Conservation (phyloP, 1,284 basidiomycete species). For the Ustilago shanxiensis region DNA sequence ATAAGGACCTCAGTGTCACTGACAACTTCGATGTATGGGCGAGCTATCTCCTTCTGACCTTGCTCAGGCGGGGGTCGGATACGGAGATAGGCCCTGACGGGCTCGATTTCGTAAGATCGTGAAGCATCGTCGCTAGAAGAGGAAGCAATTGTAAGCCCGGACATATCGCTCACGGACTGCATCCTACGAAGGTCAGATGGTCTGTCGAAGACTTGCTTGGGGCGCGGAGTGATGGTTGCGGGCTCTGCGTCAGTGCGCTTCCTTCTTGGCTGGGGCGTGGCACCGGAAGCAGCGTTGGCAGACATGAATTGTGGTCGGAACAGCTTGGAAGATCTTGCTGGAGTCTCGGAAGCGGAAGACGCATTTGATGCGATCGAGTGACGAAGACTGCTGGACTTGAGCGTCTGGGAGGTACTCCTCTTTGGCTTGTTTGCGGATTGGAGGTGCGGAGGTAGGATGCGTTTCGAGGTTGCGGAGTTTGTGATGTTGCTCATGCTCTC, state of each 20-base stretch:
- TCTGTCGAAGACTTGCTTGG: slow-evolving; percentile 13
- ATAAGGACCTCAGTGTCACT: slow-evolving; percentile 73
- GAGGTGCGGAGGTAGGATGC: slow-evolving; percentile 35
- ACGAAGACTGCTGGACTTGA: slow-evolving; percentile 14
- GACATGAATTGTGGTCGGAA: slow-evolving; percentile 8
- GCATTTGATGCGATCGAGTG: slow-evolving; percentile 18
- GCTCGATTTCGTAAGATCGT: slow-evolving; percentile 35
- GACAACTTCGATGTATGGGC: slow-evolving; percentile 67
- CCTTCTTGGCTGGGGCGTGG: slow-evolving; percentile 37
- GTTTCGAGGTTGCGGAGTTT: slow-evolving; percentile 39
- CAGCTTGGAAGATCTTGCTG: not conserved
- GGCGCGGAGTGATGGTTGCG: slow-evolving; percentile 29
- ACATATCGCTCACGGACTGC: slow-evolving; percentile 42
- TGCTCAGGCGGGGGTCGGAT: slow-evolving; percentile 58
- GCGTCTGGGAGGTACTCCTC: slow-evolving; percentile 3
- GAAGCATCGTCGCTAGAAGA: slow-evolving; percentile 24
- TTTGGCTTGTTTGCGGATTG: slow-evolving; percentile 23
- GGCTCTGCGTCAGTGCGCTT: slow-evolving; percentile 48
- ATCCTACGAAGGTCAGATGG: slow-evolving; percentile 32
- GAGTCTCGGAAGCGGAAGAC: slow-evolving; percentile 17
- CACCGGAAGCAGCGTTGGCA: slow-evolving; percentile 7
- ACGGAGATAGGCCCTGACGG: slow-evolving; percentile 61
- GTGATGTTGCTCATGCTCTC: slow-evolving; percentile 49
- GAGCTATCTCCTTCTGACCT: slow-evolving; percentile 21
- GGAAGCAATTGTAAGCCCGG: slow-evolving; percentile 28